Conservation (phyloP, 768 basidiomycete species). For the Phanerochaete carnosa region DNA sequence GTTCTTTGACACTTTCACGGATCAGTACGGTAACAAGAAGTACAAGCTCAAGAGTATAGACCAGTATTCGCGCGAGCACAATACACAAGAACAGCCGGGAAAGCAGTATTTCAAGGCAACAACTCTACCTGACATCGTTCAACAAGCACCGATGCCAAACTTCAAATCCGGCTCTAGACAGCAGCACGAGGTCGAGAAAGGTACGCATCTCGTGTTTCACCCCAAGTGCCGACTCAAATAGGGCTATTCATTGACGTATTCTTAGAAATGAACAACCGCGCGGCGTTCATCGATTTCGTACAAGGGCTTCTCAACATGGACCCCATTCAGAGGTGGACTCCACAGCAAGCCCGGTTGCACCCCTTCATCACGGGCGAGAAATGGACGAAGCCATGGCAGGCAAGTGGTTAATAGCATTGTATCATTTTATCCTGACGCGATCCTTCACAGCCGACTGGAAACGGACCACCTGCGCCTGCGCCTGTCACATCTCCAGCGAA, state of each 20-base stretch:
- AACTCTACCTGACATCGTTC: constrained; percentile 92
- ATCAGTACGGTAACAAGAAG: constrained; percentile 76
- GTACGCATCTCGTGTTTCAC: constrained; percentile 35
- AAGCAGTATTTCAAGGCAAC: constrained; percentile 99
- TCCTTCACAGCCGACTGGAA: constrained; percentile 7
- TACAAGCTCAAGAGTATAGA: constrained; percentile 88
- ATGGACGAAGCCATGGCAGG: constrained; percentile 82
- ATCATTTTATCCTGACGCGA: background rate
- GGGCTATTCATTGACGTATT: constrained; percentile 4
- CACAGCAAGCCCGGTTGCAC: constrained; percentile 92
- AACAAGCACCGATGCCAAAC: constrained; percentile 88
- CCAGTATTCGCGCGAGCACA: constrained; percentile 94
- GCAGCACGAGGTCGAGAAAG: constrained; percentile 85
- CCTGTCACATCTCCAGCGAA: constrained; percentile 16
- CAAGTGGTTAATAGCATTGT: constrained; percentile 26
- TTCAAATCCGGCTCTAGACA: constrained; percentile 72
- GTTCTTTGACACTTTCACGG: constrained; percentile 84
- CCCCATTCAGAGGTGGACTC: constrained; percentile 94
- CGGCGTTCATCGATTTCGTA: constrained; percentile 97
- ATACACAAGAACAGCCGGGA: constrained; percentile 93
- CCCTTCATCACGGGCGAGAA: constrained; percentile 99
- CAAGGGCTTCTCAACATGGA: constrained; percentile 92
- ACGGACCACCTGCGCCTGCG: constrained; percentile 9
- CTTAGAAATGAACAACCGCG: constrained; percentile 87
- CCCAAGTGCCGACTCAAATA: background rate